Percentiles rank a stretch among this genome's conserved stretches.
Evolutionary conservation across 2,329 filamentous ascomycete genomes (phyloP).

Genomic region (Diaporthe velutina): DNA sequence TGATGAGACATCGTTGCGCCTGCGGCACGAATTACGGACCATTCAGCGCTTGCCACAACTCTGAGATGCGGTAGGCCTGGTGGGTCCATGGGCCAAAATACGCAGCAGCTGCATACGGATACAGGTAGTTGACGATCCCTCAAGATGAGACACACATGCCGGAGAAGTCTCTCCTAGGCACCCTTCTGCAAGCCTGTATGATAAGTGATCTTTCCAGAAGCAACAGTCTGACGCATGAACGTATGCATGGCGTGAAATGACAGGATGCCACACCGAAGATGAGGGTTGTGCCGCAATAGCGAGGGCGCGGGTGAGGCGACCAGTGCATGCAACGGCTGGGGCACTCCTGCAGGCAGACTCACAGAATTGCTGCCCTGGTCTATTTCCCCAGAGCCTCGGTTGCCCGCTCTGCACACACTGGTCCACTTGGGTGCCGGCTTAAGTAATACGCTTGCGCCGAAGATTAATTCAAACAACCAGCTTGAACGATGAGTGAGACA

Average conservation of each 20-base stretch:
- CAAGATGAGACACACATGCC: background rate
- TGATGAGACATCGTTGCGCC: background rate
- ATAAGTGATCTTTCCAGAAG: background rate
- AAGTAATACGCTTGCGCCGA: background rate
- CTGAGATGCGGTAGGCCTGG: background rate
- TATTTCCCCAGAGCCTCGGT: background rate
- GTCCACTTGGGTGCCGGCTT: background rate
- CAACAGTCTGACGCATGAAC: background rate
- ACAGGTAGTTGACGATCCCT: conserved; percentile 19
- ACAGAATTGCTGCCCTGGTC: background rate
- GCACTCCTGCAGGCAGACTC: background rate
- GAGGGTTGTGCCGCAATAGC: background rate
- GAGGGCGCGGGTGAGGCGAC: conserved; percentile 1
- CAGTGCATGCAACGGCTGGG: background rate
- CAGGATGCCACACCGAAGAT: background rate
- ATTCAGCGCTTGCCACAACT: conserved; percentile 34
- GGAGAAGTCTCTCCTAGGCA: conserved; percentile 4
- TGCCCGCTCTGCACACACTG: background rate
- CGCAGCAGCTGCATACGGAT: conserved; percentile 25
- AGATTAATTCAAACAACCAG: background rate
- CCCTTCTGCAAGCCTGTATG: conserved; percentile 26
- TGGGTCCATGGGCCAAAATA: background rate
- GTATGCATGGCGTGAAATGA: conserved; percentile 1
- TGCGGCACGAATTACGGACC: conserved; percentile 9
- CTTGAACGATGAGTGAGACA: conserved; percentile 14